Conservation (phyloP, 225 moss, liverwort and hornwort species). For the Sphagnum contortum region DNA sequence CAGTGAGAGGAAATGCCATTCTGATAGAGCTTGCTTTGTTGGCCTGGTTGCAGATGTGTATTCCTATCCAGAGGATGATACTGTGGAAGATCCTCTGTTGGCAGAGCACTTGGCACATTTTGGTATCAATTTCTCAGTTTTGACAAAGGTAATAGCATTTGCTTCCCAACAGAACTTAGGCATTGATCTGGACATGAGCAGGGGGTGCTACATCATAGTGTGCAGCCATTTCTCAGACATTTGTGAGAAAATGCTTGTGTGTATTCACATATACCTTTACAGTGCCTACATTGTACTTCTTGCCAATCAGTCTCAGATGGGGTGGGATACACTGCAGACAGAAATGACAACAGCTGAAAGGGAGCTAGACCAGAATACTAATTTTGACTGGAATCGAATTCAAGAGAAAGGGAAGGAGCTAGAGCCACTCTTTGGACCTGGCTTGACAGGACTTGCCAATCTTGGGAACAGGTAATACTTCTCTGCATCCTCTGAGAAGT, state of each 20-base stretch:
- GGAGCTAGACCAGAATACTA: conserved; percentile 95
- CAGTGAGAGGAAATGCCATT: neutral
- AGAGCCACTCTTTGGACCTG: conserved; percentile 91
- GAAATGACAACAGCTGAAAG: conserved; percentile 99
- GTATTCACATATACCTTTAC: no score
- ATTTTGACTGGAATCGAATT: conserved; percentile 98
- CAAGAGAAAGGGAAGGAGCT: conserved; percentile 98
- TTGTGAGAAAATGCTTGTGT: no score
- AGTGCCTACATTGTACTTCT: no score
- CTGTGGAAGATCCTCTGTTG: conserved; percentile 88
- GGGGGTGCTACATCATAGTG: no score
- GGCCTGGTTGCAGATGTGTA: conserved; percentile 63
- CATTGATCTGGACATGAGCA: no score
- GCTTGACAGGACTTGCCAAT: conserved; percentile 92
- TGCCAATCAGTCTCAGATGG: no score
- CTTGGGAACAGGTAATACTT: conserved; percentile 82
- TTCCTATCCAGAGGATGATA: conserved; percentile 92
- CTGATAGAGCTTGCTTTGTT: neutral
- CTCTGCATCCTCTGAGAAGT: neutral
- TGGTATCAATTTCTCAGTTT: conserved; percentile 87
- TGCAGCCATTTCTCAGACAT: no score
- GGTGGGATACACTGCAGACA: conserved; percentile 36
- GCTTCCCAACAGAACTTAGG: no score
- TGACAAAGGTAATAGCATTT: conserved; percentile 59
- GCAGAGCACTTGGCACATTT: conserved; percentile 95